These are phyloP conservation scores for Ceratocystis alfenasii DNA, from an alignment of 2,329 filamentous ascomycete genomes.

Conservation along the genomic window DNA sequence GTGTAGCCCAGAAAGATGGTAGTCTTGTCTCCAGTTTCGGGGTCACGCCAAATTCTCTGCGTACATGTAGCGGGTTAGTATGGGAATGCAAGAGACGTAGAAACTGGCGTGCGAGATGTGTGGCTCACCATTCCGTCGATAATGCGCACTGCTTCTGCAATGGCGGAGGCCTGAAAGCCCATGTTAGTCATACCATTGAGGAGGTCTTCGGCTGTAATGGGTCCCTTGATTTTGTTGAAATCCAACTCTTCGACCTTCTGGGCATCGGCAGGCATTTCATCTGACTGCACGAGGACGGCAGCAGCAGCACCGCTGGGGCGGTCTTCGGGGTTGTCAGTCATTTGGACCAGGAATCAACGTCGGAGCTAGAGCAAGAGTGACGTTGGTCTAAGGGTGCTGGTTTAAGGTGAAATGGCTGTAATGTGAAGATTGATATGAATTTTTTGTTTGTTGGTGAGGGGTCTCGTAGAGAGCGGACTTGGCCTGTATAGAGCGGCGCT, in stretches of 20 bases:
- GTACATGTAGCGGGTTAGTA: conserved; percentile 1
- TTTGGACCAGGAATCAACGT: conserved; percentile 1
- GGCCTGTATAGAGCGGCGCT: no score
- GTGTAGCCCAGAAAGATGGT: conserved; percentile 98
- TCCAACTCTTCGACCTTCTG: conserved; percentile 81
- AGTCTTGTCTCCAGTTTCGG: conserved; percentile 64
- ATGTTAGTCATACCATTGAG: conserved; percentile 71
- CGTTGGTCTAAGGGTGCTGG: no score
- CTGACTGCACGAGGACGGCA: conserved; percentile 76
- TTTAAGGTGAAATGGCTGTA: background rate
- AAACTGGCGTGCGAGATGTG: background rate
- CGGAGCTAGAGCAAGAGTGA: background rate
- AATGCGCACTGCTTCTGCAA: conserved; percentile 78
- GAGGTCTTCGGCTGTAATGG: conserved; percentile 77
- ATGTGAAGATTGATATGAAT: background rate
- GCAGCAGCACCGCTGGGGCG: conserved; percentile 55
- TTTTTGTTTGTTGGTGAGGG: conserved; percentile 3
- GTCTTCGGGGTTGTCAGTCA: conserved; percentile 26
- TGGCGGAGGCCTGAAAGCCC: conserved; percentile 60
- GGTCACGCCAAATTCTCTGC: conserved; percentile 65
- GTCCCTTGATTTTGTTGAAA: conserved; percentile 68
- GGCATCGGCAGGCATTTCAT: conserved; percentile 66
- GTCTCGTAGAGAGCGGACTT: no score
- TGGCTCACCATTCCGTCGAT: conserved; percentile 80
- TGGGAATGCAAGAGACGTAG: background rate